Evolutionary conservation across 768 basidiomycete species (phyloP), one percentile per base, ranked within the genome.

Genomic region (Amanita rubescens): DNA sequence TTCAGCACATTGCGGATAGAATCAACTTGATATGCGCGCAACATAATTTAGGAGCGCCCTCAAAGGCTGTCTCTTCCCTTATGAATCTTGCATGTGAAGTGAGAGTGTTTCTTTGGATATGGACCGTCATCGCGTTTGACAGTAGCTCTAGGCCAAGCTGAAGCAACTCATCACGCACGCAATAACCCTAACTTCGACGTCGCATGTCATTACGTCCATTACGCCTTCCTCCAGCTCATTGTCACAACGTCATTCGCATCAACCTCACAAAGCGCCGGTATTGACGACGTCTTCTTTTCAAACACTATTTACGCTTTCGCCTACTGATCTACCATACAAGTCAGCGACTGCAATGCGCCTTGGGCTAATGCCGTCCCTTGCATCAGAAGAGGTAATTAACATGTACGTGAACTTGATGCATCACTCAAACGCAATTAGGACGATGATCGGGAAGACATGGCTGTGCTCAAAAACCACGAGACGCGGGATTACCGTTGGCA

Each of bases 151-250:
- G 87, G 86, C 86, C 15, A 88, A 89, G 63, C 75, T 92, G 3
- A 92, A 92, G 62, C 86, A 90, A 54, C 78, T 91, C 24, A 85
- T 92, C 58, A 87, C 84, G 1, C 87, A 87, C 59, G 87, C 89
- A 4, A 67, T 92, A 27, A 84, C 87, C 2, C 71, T 90, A 9
- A 90, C 87, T 2, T 81, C 87, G 0, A 77, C 82, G 7, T 90
- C 89, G 5, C 80, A 85, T 59, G 81, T 86, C 25, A 84, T 90
- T 59, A 78, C 83, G 6, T 90, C 89, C 44, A 89, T 92, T 45
- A 75, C 73, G 9, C 81, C 86, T 0, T 81, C 85, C 42, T 74
- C 73, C 25, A 37, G 12, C 73, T 80, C n/a, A n/a, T n/a, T 1
- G 53, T 52, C 34, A 44, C 39, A 27, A 48, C 34, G 22, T 56